Conservation (phyloP, 305 asterid genomes). For the Solanum hybrid region DNA sequence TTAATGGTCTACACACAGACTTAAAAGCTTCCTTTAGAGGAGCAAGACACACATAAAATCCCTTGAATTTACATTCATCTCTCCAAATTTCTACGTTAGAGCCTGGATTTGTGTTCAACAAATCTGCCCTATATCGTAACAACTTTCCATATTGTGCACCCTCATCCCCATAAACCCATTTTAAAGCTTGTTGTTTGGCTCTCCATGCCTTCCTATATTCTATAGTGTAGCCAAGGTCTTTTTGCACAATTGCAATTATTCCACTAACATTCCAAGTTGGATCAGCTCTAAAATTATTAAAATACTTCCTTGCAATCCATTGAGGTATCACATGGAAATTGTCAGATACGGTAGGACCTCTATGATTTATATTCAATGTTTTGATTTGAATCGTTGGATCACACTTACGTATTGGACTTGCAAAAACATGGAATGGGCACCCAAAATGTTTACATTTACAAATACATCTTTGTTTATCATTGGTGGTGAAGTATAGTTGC, state of each 20-base stretch:
- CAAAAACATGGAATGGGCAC: not conserved
- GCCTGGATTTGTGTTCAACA: not conserved
- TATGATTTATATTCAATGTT: not conserved
- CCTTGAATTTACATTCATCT: not conserved
- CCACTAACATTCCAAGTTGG: not conserved
- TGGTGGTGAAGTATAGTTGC: not conserved
- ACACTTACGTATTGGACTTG: not conserved
- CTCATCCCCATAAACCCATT: not conserved
- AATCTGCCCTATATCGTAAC: not conserved
- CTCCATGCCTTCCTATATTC: not conserved
- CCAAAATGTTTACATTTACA: not conserved
- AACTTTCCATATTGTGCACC: not conserved
- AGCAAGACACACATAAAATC: not conserved
- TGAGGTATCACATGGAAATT: not conserved
- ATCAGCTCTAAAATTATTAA: not conserved
- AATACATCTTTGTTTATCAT: not conserved
- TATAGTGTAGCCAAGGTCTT: not conserved
- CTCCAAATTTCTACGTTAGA: not conserved
- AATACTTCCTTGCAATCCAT: not conserved
- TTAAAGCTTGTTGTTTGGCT: not conserved
- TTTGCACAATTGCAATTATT: not conserved
- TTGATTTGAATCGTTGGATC: not conserved
- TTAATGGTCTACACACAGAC: not conserved
- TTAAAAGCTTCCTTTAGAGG: not conserved
- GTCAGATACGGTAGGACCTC: not conserved